phyloP scores from a whole-genome alignment of 1,284 basidiomycete species.

The Exobasidium rhododendri region DNA sequence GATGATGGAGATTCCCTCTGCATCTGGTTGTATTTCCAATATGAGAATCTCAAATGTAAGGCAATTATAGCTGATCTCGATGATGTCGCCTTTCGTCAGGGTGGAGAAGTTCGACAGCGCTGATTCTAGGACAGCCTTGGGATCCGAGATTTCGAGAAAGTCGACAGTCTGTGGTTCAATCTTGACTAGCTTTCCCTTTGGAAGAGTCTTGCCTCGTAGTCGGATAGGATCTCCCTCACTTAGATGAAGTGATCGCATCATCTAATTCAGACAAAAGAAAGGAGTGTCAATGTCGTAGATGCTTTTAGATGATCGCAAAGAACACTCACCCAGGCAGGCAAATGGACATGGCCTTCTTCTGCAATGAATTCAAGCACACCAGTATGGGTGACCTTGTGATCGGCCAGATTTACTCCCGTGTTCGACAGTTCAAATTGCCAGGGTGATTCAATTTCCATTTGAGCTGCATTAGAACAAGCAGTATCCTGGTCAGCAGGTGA shows the following conservation, averaged over 20 bases:
- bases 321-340: conserved; percentile 78
- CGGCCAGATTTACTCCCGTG: conserved; percentile 57
- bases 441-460: conserved; percentile 83
- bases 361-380: conserved; percentile 99
- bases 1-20: conserved; percentile 79
- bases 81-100: conserved; percentile 57
- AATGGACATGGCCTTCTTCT: conserved; percentile 88
- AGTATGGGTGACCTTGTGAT: conserved; percentile 68
- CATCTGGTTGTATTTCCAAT: conserved; percentile 79
- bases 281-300: neutral
- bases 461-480: conserved; percentile 57
- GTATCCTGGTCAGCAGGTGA: neutral
- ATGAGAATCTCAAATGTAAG: conserved; percentile 92
- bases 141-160: conserved; percentile 85
- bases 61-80: conserved; percentile 61
- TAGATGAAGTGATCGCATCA: conserved; percentile 93
- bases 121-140: conserved; percentile 94
- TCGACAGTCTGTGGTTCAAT: conserved; percentile 91
- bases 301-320: neutral
- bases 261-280: conserved; percentile 57
- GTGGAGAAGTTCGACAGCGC: conserved; percentile 87
- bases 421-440: conserved; percentile 96
- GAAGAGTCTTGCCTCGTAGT: conserved; percentile 79
- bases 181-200: conserved; percentile 94
- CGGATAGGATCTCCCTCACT: conserved; percentile 93